phyloP scores from a whole-genome alignment of 192 early-diverging fungal species.

The Rhizoclosmatium sp. region DNA sequence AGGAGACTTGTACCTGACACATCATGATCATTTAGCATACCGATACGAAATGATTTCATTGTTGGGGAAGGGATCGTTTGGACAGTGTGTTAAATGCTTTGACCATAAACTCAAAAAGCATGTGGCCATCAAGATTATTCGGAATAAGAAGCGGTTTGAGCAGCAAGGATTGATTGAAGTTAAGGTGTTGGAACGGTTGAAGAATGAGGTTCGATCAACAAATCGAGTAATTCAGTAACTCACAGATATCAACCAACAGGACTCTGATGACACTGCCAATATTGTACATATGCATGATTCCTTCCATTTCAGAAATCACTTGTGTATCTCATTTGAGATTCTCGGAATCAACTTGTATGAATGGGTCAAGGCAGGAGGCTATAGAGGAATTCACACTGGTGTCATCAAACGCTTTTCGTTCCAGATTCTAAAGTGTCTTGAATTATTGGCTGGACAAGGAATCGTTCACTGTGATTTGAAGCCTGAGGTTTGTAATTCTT shows the following conservation, averaged over 20 bases:
- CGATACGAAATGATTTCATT: constrained; percentile 92
- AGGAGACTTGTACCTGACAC: constrained; percentile 89
- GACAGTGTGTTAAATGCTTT: constrained; percentile 91
- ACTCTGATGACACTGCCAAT: constrained; percentile 79
- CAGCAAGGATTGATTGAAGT: constrained; percentile 93
- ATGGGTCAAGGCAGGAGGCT: constrained; percentile 92
- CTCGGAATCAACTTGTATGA: constrained; percentile 96
- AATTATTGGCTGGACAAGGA: constrained; percentile 71
- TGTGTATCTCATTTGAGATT: constrained; percentile 95
- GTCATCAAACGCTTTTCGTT: constrained; percentile 76
- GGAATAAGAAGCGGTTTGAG: constrained; percentile 97
- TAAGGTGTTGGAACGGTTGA: constrained; percentile 88
- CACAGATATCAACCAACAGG: constrained; percentile 54
- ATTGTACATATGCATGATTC: constrained; percentile 88
- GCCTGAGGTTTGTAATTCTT: constrained; percentile 76
- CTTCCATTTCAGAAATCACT: constrained; percentile 93
- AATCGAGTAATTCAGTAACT: neutral
- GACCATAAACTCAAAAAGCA: constrained; percentile 90
- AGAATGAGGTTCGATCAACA: constrained; percentile 47
- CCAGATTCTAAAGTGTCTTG: constrained; percentile 86
- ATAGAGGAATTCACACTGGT: constrained; percentile 82
- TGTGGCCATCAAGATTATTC: constrained; percentile 93
- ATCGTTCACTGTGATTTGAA: constrained; percentile 98
- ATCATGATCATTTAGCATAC: constrained; percentile 91
- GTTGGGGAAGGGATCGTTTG: constrained; percentile 95